These are phyloP conservation scores for Trichoderma endophyticum DNA, from an alignment of 2,329 filamentous ascomycete genomes.

Conservation along the genomic window DNA sequence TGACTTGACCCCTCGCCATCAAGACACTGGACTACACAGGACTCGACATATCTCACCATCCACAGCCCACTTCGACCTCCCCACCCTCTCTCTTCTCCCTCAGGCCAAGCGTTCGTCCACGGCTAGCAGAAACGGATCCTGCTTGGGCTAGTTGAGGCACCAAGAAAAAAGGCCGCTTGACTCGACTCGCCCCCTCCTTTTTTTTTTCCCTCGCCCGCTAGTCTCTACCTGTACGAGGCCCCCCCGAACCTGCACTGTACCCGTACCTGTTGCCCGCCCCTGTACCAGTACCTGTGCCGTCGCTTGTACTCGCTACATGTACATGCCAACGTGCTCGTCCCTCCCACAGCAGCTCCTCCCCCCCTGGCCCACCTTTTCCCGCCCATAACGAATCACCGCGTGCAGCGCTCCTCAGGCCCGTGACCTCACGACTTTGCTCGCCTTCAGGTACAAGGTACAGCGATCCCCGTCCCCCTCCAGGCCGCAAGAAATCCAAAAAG, in stretches of 20 bases:
- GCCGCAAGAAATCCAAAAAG: conserved; percentile 12
- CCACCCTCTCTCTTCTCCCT: neutral
- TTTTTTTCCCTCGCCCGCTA: neutral
- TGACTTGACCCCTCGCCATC: neutral
- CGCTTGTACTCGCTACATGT: conserved; percentile 2
- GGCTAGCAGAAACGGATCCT: conserved; percentile 7
- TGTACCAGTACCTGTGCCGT: neutral
- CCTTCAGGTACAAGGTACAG: conserved; percentile 17
- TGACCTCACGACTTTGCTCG: conserved; percentile 28
- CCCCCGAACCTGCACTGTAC: neutral
- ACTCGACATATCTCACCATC: conserved; percentile 9
- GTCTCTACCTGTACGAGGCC: neutral
- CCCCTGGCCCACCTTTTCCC: conserved; percentile 5
- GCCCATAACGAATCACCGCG: conserved; percentile 23
- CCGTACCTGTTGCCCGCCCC: neutral
- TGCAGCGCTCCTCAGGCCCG: conserved; percentile 21
- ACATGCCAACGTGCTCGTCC: neutral
- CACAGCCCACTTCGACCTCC: neutral
- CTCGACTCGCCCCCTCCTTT: conserved; percentile 12
- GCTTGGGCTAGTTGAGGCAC: conserved; percentile 1
- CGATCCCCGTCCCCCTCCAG: neutral
- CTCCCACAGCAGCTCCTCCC: neutral
- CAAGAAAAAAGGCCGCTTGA: neutral
- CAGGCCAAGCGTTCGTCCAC: conserved; percentile 2
- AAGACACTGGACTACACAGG: no score